Conservation (phyloP, 495 filamentous ascomycete genomes). For the Penicillium lagena region DNA sequence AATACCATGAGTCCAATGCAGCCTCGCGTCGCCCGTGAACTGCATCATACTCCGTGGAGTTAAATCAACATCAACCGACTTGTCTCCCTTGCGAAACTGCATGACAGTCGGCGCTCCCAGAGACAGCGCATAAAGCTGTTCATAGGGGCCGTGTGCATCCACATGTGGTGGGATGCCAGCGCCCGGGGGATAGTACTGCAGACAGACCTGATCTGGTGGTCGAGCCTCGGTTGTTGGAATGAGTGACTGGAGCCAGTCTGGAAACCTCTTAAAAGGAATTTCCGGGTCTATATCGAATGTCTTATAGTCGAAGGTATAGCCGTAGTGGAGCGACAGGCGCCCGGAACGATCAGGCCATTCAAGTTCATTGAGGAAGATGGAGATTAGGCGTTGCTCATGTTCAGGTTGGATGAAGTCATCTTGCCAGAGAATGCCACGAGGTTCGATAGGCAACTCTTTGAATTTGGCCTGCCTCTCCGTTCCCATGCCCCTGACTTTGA, state of each 20-base stretch:
- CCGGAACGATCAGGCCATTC: constrained; percentile 31
- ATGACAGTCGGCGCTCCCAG: constrained; percentile 31
- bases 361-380: constrained; percentile 25
- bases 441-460: constrained; percentile 22
- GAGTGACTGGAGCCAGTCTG: constrained; percentile 29
- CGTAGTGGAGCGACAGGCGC: constrained; percentile 34
- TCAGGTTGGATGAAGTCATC: constrained; percentile 25
- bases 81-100: constrained; percentile 26
- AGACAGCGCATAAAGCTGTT: constrained; percentile 35
- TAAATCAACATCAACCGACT: constrained; percentile 26
- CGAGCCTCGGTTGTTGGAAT: constrained; percentile 29
- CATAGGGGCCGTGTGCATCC: constrained; percentile 30
- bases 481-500: background rate
- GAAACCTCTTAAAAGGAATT: constrained; percentile 34
- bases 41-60: constrained; percentile 32
- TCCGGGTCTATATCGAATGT: constrained; percentile 34
- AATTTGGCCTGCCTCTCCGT: constrained; percentile 11
- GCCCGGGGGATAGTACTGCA: constrained; percentile 37
- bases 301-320: constrained; percentile 39
- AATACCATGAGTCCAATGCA: constrained; percentile 40
- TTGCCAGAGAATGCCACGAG: constrained; percentile 26
- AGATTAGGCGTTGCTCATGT: constrained; percentile 28
- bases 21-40: constrained; percentile 25
- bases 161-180: constrained; percentile 37
- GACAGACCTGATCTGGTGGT: constrained; percentile 35